phyloP scores from a whole-genome alignment of 116 monocot species.

The Dioscorea cayenensis region DNA sequence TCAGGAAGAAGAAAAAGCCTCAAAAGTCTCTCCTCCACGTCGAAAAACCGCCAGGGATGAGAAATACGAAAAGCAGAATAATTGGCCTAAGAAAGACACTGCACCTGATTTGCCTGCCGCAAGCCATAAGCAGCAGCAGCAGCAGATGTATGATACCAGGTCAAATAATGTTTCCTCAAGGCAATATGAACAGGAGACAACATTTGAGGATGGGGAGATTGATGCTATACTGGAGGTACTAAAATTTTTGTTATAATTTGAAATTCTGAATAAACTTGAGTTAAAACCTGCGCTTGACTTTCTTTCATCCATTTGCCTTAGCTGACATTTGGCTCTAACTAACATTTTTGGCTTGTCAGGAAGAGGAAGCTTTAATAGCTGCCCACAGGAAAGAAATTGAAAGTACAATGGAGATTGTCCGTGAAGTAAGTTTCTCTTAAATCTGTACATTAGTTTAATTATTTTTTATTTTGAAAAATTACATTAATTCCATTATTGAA shows the following conservation, averaged over 20 bases:
- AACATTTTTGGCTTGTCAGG: constrained; percentile 20
- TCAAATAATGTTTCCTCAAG: constrained; percentile 11
- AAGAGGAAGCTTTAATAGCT: constrained; percentile 73
- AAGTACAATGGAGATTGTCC: constrained; percentile 87
- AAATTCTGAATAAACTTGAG: not conserved
- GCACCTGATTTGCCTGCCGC: constrained; percentile 26
- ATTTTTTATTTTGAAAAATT: no score
- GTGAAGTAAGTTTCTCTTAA: constrained; percentile 45
- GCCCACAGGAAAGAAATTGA: constrained; percentile 92
- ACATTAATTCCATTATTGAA: not conserved
- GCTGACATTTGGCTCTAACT: no score
- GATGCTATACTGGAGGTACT: constrained; percentile 90
- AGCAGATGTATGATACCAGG: constrained; percentile 17
- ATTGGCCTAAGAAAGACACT: constrained; percentile 42
- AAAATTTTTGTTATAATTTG: not conserved
- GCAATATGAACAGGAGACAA: constrained; percentile 50
- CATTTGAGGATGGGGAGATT: constrained; percentile 57
- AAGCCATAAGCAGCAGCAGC: constrained; percentile 25
- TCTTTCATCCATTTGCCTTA: not conserved
- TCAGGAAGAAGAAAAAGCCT: constrained; percentile 71
- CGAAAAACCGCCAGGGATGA: constrained; percentile 69
- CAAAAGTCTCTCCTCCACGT: constrained; percentile 72
- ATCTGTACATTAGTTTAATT: not conserved
- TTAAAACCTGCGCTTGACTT: not conserved
- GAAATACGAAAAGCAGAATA: constrained; percentile 57